Conservation (phyloP, 2,329 filamentous ascomycete genomes). For the Exophiala sp. region DNA sequence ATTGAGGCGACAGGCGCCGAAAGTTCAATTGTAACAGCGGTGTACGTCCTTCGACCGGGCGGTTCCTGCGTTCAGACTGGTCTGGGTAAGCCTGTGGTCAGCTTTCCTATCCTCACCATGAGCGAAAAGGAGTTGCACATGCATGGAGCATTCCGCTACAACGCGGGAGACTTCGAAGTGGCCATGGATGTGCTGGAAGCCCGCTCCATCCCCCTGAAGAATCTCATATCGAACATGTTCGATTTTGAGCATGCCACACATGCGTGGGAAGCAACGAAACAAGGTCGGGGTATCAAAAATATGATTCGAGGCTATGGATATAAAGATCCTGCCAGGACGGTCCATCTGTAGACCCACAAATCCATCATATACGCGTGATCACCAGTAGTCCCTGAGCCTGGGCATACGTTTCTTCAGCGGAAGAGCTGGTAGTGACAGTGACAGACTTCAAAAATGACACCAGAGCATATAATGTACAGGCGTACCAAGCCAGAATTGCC, state of each 20-base stretch:
- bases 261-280: slow-evolving; percentile 34
- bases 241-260: slow-evolving; percentile 34
- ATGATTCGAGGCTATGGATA: slow-evolving; percentile 27
- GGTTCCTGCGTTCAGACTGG: slow-evolving; percentile 36
- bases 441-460: neutral
- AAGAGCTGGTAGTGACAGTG: slow-evolving; percentile 2
- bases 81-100: slow-evolving; percentile 36
- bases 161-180: slow-evolving; percentile 33
- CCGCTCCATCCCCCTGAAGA: slow-evolving; percentile 31
- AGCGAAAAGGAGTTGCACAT: slow-evolving; percentile 35
- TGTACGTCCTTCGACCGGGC: slow-evolving; percentile 35
- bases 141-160: slow-evolving; percentile 34
- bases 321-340: slow-evolving; percentile 17
- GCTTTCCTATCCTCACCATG: slow-evolving; percentile 35
- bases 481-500: neutral
- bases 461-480: slow-evolving; percentile 10
- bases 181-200: slow-evolving; percentile 37
- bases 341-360: slow-evolving; percentile 12
- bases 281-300: slow-evolving; percentile 28
- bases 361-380: neutral
- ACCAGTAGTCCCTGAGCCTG: neutral
- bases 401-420: neutral
- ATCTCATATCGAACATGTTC: slow-evolving; percentile 33
- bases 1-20: slow-evolving; percentile 43
- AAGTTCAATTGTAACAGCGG: slow-evolving; percentile 41